phyloP scores from a whole-genome alignment of 768 basidiomycete genomes.

The Leucocoprinus birnbaumii region DNA sequence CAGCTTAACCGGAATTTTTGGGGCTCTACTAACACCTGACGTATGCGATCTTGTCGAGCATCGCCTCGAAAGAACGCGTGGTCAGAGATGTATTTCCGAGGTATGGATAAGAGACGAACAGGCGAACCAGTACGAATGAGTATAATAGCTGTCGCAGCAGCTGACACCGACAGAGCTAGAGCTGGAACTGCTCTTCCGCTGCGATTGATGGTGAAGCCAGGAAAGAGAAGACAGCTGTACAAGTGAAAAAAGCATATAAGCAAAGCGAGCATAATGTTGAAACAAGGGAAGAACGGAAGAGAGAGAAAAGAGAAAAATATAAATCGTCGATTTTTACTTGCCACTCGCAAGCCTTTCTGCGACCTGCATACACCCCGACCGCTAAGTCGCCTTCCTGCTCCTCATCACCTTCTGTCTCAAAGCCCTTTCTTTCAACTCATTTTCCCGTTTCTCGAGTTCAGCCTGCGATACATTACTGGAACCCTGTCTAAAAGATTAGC shows the following conservation, averaged over 20 bases:
- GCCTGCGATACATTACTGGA: conserved; percentile 18
- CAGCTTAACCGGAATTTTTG: background rate
- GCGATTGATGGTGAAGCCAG: background rate
- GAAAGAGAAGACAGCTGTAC: conserved; percentile 5
- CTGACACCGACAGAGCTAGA: background rate
- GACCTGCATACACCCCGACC: background rate
- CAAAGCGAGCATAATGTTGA: background rate
- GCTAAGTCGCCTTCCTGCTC: conserved; percentile 50
- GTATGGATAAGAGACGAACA: background rate
- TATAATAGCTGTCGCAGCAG: background rate
- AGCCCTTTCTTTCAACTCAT: conserved; percentile 78
- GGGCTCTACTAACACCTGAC: background rate
- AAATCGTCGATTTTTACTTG: conserved; percentile 6
- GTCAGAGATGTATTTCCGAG: conserved; percentile 8
- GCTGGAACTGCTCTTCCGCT: background rate
- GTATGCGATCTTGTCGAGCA: background rate
- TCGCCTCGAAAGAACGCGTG: background rate
- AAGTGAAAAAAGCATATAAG: conserved; percentile 4
- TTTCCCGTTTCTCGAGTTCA: conserved; percentile 70
- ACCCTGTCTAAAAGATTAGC: conserved; percentile 15
- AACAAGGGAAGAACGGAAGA: background rate
- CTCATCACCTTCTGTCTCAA: conserved; percentile 79
- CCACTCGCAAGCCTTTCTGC: conserved; percentile 1
- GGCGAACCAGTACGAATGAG: background rate
- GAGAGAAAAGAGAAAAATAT: background rate